A percentile compares a stretch with the other conserved stretches of the same genome.
These are phyloP conservation scores for Cucurbita ficifolia DNA, from an alignment of 306 rosid genomes.

Conservation along the genomic window DNA sequence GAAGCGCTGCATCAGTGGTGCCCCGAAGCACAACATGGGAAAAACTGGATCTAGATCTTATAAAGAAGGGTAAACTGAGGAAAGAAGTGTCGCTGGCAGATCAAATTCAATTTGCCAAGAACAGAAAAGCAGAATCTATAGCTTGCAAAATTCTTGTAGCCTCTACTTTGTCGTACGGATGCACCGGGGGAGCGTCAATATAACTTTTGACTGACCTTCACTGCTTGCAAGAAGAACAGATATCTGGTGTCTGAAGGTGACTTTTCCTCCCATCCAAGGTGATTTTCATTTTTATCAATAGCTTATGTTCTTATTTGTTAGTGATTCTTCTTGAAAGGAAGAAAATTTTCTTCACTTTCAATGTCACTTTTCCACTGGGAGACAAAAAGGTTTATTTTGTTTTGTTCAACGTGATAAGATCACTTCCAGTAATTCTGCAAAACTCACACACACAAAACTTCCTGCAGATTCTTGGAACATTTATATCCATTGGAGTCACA, in stretches of 20 bases:
- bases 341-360: not conserved
- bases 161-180: slow-evolving; percentile 8
- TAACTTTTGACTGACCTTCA: slow-evolving; percentile 3
- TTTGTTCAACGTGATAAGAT: not conserved
- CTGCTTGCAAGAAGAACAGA: slow-evolving; percentile 11
- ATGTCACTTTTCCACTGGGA: not conserved
- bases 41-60: slow-evolving; percentile 53
- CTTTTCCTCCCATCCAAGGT: not conserved
- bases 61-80: slow-evolving; percentile 38
- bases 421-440: not conserved
- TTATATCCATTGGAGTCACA: not conserved
- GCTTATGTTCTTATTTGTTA: not conserved
- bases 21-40: slow-evolving; percentile 23
- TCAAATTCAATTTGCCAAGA: slow-evolving; percentile 61
- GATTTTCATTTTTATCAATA: not conserved
- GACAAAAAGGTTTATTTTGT: not conserved
- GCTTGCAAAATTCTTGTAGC: slow-evolving; percentile 10
- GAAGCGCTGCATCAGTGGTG: slow-evolving; percentile 3
- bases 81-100: slow-evolving; percentile 56
- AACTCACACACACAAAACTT: not conserved
- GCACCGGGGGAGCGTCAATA: not conserved
- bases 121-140: slow-evolving; percentile 24
- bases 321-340: not conserved
- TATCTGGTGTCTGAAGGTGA: slow-evolving; percentile 4
- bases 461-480: not conserved